Percentiles rank a stretch among this genome's conserved stretches.
phyloP scores from a whole-genome alignment of 129 eudicot species.

The Ambrosia artemisiifolia region DNA sequence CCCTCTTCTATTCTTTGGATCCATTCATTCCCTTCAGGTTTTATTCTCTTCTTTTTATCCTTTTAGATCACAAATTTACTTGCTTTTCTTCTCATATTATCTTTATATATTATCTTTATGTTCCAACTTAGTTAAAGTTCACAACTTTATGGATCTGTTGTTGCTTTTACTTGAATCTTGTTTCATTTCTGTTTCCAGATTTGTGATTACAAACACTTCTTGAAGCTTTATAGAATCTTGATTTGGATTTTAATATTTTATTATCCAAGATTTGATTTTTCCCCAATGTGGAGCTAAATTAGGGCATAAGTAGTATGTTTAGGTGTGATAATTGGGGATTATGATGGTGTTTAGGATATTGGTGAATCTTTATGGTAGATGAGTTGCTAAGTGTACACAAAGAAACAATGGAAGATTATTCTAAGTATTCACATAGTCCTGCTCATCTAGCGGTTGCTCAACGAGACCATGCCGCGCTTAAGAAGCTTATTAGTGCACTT shows the following conservation, averaged over 20 bases:
- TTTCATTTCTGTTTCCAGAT: background rate
- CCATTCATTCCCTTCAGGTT: background rate
- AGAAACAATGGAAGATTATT: constrained; percentile 9
- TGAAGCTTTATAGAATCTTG: background rate
- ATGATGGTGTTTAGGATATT: background rate
- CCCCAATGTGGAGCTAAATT: background rate
- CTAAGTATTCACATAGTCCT: constrained; percentile 13
- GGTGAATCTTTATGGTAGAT: background rate
- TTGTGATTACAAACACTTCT: background rate
- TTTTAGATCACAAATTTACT: background rate
- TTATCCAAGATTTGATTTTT: background rate
- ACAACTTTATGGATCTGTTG: background rate
- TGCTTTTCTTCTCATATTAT: background rate
- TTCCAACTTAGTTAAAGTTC: background rate
- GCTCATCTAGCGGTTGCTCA: constrained; percentile 13
- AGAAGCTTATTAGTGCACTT: background rate
- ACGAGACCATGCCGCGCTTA: constrained; percentile 7
- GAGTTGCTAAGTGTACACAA: background rate
- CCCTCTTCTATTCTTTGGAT: background rate
- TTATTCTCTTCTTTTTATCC: background rate
- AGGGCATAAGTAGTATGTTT: background rate
- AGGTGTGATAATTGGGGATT: constrained; percentile 7
- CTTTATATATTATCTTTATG: background rate
- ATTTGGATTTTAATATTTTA: background rate
- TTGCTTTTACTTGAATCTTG: background rate